A percentile compares a stretch with the other conserved stretches of the same genome.
Evolutionary conservation across 805 yeast species (phyloP).

Genomic region (Metschnikowia dekortorum): DNA sequence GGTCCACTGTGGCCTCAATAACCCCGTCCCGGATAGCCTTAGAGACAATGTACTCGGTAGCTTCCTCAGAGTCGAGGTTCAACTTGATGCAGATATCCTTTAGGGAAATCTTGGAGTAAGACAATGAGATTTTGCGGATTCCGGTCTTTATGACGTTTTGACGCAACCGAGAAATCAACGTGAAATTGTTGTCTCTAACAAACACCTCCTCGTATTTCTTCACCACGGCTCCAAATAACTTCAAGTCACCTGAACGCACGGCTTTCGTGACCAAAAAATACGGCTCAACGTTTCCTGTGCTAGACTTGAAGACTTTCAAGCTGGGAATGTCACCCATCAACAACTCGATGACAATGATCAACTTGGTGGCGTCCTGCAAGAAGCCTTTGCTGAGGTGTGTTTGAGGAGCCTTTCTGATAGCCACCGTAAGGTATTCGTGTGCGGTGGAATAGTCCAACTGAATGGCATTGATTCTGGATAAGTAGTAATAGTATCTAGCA

Average conservation of each 20-base stretch:
- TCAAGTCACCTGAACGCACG: conserved; percentile 87
- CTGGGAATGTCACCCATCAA: conserved; percentile 97
- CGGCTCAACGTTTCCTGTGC: conserved; percentile 52
- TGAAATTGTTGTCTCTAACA: conserved; percentile 73
- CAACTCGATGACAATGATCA: conserved; percentile 82
- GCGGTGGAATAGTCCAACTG: conserved; percentile 92
- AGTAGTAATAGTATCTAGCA: conserved; percentile 86
- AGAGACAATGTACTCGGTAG: conserved; percentile 94
- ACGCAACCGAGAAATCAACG: conserved; percentile 81
- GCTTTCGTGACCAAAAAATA: conserved; percentile 87
- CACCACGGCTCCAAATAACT: conserved; percentile 69
- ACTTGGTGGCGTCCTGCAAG: conserved; percentile 82
- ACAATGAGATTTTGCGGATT: conserved; percentile 83
- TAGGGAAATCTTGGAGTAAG: conserved; percentile 86
- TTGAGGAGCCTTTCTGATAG: conserved; percentile 94
- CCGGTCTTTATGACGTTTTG: conserved; percentile 98
- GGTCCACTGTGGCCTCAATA: conserved; percentile 90
- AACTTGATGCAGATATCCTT: conserved; percentile 91
- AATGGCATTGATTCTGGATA: conserved; percentile 86
- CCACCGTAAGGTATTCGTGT: conserved; percentile 85
- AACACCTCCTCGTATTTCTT: conserved; percentile 57
- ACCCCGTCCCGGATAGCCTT: conserved; percentile 97
- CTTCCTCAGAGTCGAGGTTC: conserved; percentile 88
- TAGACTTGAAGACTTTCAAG: conserved; percentile 69
- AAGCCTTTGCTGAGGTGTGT: conserved; percentile 81